These are phyloP conservation scores for Phytophthora kernoviae DNA, from an alignment of 352 stramenopile genomes.

Conservation along the genomic window DNA sequence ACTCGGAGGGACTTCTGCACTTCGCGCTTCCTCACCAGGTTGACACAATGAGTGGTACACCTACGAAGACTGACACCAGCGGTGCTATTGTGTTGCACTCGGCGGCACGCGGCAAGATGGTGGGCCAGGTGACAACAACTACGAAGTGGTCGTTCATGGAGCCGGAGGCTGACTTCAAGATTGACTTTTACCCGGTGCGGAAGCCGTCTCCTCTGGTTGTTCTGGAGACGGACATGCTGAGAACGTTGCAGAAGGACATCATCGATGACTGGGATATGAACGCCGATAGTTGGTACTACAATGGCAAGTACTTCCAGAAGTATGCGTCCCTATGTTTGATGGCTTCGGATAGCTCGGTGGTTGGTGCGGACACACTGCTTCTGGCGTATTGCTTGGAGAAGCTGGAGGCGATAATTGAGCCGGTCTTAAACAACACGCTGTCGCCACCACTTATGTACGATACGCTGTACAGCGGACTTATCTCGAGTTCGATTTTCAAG, in stretches of 20 bases:
- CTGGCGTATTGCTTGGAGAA: conserved; percentile 49
- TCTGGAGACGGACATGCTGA: conserved; percentile 33
- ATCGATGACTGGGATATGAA: conserved; percentile 42
- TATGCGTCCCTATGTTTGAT: conserved; percentile 71
- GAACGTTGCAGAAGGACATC: conserved; percentile 51
- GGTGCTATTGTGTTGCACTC: conserved; percentile 44
- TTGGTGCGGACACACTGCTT: conserved; percentile 46
- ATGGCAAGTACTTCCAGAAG: conserved; percentile 70
- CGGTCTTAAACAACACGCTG: conserved; percentile 56
- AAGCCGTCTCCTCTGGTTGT: conserved; percentile 30
- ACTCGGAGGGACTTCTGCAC: conserved; percentile 45
- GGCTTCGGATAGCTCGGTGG: conserved; percentile 42
- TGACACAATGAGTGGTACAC: conserved; percentile 25
- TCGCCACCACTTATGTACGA: conserved; percentile 56
- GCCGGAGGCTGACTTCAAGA: conserved; percentile 39
- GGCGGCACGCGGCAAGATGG: conserved; percentile 51
- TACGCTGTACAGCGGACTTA: conserved; percentile 55
- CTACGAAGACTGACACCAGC: conserved; percentile 14
- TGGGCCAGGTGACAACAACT: conserved; percentile 28
- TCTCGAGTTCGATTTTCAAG: conserved; percentile 44
- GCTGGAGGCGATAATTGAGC: conserved; percentile 47
- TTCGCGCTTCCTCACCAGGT: conserved; percentile 64
- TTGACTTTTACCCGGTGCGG: conserved; percentile 48
- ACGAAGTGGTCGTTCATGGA: conserved; percentile 47
- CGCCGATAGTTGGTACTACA: conserved; percentile 65